Percentiles rank a stretch among this genome's conserved stretches.
phyloP scores from a whole-genome alignment of 2,329 filamentous ascomycete genomes.

The Phyllosticta citribraziliensis region DNA sequence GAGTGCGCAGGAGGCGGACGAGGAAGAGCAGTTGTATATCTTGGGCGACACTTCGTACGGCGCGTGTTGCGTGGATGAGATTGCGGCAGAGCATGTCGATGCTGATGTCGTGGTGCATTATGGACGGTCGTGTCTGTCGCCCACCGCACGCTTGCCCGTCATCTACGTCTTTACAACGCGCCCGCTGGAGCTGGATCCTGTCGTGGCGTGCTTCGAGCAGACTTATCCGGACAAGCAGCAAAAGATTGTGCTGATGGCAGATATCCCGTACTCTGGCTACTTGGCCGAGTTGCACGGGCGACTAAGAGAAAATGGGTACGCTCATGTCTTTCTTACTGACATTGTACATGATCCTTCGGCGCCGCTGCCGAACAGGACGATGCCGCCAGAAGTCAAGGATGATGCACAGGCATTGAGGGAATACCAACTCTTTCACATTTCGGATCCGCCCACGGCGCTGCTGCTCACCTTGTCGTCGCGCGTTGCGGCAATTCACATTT shows the following conservation, averaged over 20 bases:
- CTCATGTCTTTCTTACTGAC: conserved; percentile 55
- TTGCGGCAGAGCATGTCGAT: conserved; percentile 86
- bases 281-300: conserved; percentile 47
- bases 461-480: conserved; percentile 80
- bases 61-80: conserved; percentile 92
- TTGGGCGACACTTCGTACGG: conserved; percentile 95
- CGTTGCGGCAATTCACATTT: conserved; percentile 68
- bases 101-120: conserved; percentile 93
- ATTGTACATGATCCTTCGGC: conserved; percentile 72
- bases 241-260: conserved; percentile 74
- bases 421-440: conserved; percentile 77
- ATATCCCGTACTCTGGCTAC: conserved; percentile 77
- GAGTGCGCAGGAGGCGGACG: neutral
- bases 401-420: conserved; percentile 45
- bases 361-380: conserved; percentile 71
- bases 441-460: conserved; percentile 68
- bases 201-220: conserved; percentile 52
- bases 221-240: conserved; percentile 56
- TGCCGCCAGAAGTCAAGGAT: conserved; percentile 43
- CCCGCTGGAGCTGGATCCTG: conserved; percentile 51
- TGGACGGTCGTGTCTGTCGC: conserved; percentile 82
- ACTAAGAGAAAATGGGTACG: conserved; percentile 58
- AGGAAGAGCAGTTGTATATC: conserved; percentile 57
- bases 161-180: conserved; percentile 82
- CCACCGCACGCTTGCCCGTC: conserved; percentile 76